These are phyloP conservation scores for Beauveria caledonica DNA, from an alignment of 2,329 filamentous ascomycete genomes.

Conservation along the genomic window DNA sequence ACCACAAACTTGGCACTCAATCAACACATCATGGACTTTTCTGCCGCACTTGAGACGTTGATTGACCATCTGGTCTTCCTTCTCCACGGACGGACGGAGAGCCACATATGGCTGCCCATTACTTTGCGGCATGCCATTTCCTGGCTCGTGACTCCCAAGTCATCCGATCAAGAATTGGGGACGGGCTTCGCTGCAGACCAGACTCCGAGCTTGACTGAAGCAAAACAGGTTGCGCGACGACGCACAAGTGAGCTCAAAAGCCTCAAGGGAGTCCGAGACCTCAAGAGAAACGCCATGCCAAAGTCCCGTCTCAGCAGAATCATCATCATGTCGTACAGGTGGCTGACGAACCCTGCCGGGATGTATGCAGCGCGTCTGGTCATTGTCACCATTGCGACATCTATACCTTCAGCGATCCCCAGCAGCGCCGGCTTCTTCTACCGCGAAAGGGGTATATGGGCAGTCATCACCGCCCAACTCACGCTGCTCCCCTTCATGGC, in stretches of 20 bases:
- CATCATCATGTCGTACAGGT: conserved; percentile 25
- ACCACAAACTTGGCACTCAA: conserved; percentile 38
- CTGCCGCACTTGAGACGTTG: conserved; percentile 23
- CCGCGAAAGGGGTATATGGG: conserved; percentile 44
- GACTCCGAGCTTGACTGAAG: neutral
- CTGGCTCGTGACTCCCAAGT: conserved; percentile 27
- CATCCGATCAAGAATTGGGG: neutral
- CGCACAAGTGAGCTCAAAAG: neutral
- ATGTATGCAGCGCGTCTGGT: conserved; percentile 41
- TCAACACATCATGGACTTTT: conserved; percentile 28
- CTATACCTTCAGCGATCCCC: conserved; percentile 34
- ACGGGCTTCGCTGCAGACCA: neutral
- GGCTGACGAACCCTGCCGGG: conserved; percentile 34
- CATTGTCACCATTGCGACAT: conserved; percentile 34
- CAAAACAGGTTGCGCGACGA: neutral
- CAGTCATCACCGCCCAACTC: conserved; percentile 41
- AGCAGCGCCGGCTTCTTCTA: conserved; percentile 40
- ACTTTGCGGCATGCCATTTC: conserved; percentile 30
- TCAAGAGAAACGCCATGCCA: neutral
- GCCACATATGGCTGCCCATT: conserved; percentile 34
- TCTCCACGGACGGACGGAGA: conserved; percentile 24
- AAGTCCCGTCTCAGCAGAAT: conserved; percentile 14
- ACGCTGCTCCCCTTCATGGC: conserved; percentile 39
- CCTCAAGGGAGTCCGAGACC: neutral
- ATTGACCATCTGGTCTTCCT: conserved; percentile 29